These are phyloP conservation scores for Candida yuanshanica DNA, from an alignment of 805 yeast species.

Conservation along the genomic window DNA sequence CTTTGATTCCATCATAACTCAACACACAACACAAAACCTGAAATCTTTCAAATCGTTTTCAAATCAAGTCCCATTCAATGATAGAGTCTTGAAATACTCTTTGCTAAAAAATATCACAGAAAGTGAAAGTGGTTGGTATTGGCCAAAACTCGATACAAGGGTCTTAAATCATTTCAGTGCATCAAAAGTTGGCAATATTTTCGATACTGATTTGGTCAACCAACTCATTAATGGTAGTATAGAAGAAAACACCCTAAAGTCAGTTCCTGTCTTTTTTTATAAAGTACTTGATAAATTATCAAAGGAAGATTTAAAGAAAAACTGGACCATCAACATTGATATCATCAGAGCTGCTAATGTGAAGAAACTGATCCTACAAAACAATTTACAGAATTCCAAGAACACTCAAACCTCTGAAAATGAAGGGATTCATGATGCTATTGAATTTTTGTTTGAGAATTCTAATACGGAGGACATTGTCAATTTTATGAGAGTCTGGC, in stretches of 20 bases:
- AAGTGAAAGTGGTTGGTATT: slow-evolving; percentile 18
- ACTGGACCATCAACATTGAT: slow-evolving; percentile 17
- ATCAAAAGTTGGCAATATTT: slow-evolving; percentile 3
- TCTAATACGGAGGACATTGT: slow-evolving; percentile 17
- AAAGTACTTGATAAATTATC: slow-evolving; percentile 6
- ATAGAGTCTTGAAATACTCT: slow-evolving; percentile 8
- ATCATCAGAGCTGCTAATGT: slow-evolving; percentile 12
- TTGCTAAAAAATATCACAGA: slow-evolving; percentile 2
- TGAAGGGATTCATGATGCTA: slow-evolving; percentile 2
- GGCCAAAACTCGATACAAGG: slow-evolving; percentile 18
- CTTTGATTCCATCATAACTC: slow-evolving; percentile 8
- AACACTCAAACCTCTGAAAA: neutral
- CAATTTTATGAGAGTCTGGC: slow-evolving; percentile 45
- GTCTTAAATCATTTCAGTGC: slow-evolving; percentile 7
- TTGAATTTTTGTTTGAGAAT: slow-evolving; percentile 9
- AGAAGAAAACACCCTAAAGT: slow-evolving; percentile 7
- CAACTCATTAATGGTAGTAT: slow-evolving; percentile 7
- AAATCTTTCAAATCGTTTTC: slow-evolving; percentile 1
- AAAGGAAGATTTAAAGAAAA: slow-evolving; percentile 3
- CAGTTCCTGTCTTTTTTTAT: slow-evolving; percentile 17
- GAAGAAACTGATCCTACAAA: slow-evolving; percentile 3
- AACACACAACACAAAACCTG: slow-evolving; percentile 4
- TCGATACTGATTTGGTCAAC: slow-evolving; percentile 21
- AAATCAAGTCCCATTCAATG: neutral
- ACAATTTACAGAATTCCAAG: neutral